These are phyloP conservation scores for Tremella yokohamensis DNA, from an alignment of 768 basidiomycete genomes.

Conservation along the genomic window DNA sequence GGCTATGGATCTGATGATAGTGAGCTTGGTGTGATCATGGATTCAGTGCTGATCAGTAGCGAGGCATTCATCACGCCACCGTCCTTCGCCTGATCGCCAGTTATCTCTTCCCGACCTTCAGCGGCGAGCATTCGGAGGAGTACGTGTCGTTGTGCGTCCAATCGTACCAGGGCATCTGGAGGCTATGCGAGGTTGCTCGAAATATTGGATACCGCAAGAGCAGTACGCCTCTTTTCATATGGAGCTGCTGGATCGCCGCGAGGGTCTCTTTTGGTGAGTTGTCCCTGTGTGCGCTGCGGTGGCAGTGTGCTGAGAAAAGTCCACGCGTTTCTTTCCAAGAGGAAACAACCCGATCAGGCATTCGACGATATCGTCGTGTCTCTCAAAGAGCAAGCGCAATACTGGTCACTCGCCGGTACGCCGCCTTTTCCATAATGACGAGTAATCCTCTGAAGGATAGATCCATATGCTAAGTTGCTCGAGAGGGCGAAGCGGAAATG, in stretches of 20 bases:
- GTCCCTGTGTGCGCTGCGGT: too few species aligned
- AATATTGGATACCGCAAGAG: too few species aligned
- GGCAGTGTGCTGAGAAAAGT: too few species aligned
- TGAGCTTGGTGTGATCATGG: too few species aligned
- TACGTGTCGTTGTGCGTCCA: too few species aligned
- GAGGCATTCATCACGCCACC: slow-evolving; percentile 45
- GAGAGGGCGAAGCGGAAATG: slow-evolving; percentile 47
- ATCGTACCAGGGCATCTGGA: too few species aligned
- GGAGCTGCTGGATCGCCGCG: slow-evolving; percentile 48
- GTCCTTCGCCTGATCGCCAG: slow-evolving; percentile 47
- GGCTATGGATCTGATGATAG: neutral
- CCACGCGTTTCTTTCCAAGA: slow-evolving; percentile 2
- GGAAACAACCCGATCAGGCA: slow-evolving; percentile 32
- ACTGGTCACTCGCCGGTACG: slow-evolving; percentile 47
- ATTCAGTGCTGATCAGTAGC: too few species aligned
- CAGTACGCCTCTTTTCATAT: slow-evolving; percentile 49
- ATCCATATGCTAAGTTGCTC: slow-evolving; percentile 45
- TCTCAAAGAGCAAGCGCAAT: slow-evolving; percentile 34
- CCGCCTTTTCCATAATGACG: neutral
- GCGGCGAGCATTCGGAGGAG: too few species aligned
- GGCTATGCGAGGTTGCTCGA: too few species aligned
- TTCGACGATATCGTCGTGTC: slow-evolving; percentile 39
- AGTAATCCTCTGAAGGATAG: too few species aligned
- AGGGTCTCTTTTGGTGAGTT: slow-evolving; percentile 45
- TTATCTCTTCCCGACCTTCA: slow-evolving; percentile 45